These are phyloP conservation scores for Solanum gracilifrons DNA, from an alignment of 257 asterid species.

Conservation along the genomic window DNA sequence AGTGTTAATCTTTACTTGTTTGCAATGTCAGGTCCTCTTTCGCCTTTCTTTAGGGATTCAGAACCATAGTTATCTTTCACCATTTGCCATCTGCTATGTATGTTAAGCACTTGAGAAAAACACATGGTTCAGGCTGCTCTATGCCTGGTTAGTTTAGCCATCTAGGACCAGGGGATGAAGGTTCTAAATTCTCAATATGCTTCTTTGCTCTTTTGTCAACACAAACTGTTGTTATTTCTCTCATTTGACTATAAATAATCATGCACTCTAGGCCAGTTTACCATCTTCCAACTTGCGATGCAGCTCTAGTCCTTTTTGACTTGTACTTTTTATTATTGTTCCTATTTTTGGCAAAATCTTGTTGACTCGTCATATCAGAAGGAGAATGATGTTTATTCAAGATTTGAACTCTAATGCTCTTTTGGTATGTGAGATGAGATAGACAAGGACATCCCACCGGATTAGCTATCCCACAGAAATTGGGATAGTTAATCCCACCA, in stretches of 20 bases:
- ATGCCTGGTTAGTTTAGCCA: background rate
- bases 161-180: background rate
- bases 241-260: background rate
- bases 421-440: background rate
- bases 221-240: background rate
- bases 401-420: background rate
- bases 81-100: background rate
- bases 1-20: background rate
- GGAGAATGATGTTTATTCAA: background rate
- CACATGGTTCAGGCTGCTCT: background rate
- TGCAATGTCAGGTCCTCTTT: background rate
- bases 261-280: background rate
- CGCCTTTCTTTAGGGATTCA: background rate
- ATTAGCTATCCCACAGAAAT: background rate
- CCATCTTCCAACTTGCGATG: background rate
- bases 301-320: background rate
- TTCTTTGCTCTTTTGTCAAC: background rate
- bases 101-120: background rate
- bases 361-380: background rate
- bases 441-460: background rate
- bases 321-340: background rate
- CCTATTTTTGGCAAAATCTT: background rate
- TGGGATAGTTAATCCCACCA: background rate
- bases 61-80: background rate
- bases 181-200: background rate